phyloP scores from a whole-genome alignment of 495 filamentous ascomycete genomes.

The Cercophora scortea region DNA sequence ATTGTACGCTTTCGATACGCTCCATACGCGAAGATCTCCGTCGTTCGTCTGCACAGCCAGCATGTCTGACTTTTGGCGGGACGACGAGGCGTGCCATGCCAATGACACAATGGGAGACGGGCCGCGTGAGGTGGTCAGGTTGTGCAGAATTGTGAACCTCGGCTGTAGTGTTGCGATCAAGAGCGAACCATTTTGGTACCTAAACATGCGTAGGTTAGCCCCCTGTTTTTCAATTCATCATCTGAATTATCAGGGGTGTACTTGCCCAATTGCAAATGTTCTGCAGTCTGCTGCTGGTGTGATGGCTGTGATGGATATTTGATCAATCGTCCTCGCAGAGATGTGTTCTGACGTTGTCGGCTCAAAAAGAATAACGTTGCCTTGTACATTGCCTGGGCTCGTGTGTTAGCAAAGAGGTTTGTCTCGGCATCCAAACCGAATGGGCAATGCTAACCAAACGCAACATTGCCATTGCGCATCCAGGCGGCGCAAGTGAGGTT shows the following conservation, averaged over 20 bases:
- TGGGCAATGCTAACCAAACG: slow-evolving; percentile 61
- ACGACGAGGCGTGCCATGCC: slow-evolving; percentile 94
- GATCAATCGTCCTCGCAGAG: slow-evolving; percentile 84
- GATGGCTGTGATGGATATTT: slow-evolving; percentile 81
- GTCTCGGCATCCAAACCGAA: neutral
- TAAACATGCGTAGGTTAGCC: slow-evolving; percentile 21
- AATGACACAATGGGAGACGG: slow-evolving; percentile 87
- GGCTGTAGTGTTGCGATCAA: slow-evolving; percentile 84
- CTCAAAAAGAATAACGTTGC: slow-evolving; percentile 92
- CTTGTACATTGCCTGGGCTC: slow-evolving; percentile 68
- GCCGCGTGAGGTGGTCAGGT: slow-evolving; percentile 68
- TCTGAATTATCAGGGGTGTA: neutral
- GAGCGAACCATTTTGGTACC: slow-evolving; percentile 93
- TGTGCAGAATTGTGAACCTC: slow-evolving; percentile 90
- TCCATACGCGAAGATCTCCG: slow-evolving; percentile 95
- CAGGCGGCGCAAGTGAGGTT: slow-evolving; percentile 76
- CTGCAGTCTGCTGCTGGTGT: slow-evolving; percentile 88
- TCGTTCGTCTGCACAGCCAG: slow-evolving; percentile 85
- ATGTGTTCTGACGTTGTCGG: slow-evolving; percentile 89
- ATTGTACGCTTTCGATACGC: slow-evolving; percentile 76
- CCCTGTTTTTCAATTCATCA: no score
- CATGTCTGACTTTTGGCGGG: slow-evolving; percentile 98
- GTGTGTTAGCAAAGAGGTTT: neutral
- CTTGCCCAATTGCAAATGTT: slow-evolving; percentile 93
- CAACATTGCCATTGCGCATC: slow-evolving; percentile 97